These are phyloP conservation scores for Exophiala lecanii-corni DNA, from an alignment of 2,329 filamentous ascomycete genomes.

Conservation along the genomic window DNA sequence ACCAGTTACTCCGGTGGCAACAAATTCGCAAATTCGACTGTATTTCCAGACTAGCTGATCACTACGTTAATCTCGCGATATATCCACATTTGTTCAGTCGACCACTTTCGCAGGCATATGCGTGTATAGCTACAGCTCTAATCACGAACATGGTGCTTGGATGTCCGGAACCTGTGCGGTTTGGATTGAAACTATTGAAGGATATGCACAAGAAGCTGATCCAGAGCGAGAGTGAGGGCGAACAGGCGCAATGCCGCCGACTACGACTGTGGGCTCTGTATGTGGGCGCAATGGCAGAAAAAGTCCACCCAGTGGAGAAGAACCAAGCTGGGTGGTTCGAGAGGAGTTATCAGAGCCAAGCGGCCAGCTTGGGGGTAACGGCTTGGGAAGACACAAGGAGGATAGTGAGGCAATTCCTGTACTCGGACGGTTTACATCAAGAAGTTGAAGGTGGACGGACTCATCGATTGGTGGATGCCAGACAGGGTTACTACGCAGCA, in stretches of 20 bases:
- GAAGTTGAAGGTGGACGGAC: constrained; percentile 17
- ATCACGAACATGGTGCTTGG: constrained; percentile 23
- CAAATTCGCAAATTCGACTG: constrained; percentile 25
- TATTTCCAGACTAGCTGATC: constrained; percentile 23
- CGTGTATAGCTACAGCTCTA: constrained; percentile 18
- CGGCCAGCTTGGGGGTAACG: constrained; percentile 8
- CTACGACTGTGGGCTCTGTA: constrained; percentile 23
- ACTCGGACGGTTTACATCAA: constrained; percentile 18
- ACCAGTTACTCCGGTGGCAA: constrained; percentile 23
- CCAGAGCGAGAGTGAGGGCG: constrained; percentile 13
- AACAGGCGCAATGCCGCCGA: constrained; percentile 6
- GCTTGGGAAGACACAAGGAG: constrained; percentile 21
- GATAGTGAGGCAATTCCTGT: constrained; percentile 21
- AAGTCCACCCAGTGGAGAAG: constrained; percentile 14
- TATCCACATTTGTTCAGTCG: constrained; percentile 23
- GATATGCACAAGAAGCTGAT: constrained; percentile 16
- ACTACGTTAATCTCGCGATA: constrained; percentile 21
- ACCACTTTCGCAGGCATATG: constrained; percentile 19
- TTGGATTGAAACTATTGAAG: constrained; percentile 21
- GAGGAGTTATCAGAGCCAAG: constrained; percentile 5
- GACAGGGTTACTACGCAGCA: constrained; percentile 21
- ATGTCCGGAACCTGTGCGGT: constrained; percentile 24
- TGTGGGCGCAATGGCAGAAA: constrained; percentile 22
- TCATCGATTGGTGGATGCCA: constrained; percentile 16
- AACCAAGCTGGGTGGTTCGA: constrained; percentile 18